Evolutionary conservation across 2,329 filamentous ascomycete genomes (phyloP), one percentile per base, ranked within the genome.

Genomic region (Pseudogymnoascus sp.): DNA sequence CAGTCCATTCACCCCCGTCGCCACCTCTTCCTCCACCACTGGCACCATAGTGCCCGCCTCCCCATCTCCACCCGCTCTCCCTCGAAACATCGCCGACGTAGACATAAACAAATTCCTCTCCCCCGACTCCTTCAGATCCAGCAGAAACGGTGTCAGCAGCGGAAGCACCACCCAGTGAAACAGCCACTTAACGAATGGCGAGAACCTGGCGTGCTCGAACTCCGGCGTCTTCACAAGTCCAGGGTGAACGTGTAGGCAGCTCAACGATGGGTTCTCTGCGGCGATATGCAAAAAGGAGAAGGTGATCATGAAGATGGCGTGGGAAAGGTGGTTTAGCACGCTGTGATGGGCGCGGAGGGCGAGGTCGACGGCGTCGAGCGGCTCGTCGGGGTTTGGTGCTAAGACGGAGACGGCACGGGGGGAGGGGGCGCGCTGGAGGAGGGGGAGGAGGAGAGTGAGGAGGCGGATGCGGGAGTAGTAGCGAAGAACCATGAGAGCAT

Each of bases 361-460:
- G 5, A 71, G 28, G 28, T 72, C 68, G 6, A 63, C 63, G 4
- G 66, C 55, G n/a, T 65, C 69, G 60, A 72, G n/a, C n/a, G n/a
- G n/a, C n/a, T n/a, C n/a, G n/a, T 75, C 73, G 7, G 68, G 59
- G 14, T 66, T 66, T 2, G 72, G 71, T 1, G 71, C 72, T 59
- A 72, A 75, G 16, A 76, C 68, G 25, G 75, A 76, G 11, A 75
- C 69, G 21, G 74, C 67, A 21, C 63, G 64, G 9, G 64, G 66
- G 8, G 64, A 31, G 28, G 28, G 28, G 28, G 28, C 28, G 8
- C 28, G 28, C 8, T 31, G 28, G 28, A 31, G 28, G 6, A 31
- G 28, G 28, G 28, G 28, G 28, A 31, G 28, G 8, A 31, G 28
- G 6, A 31, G 28, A 8, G 28, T 31, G 0, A 31, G 28, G 28